These are phyloP conservation scores for Diutina siamensis DNA, from an alignment of 1,139 yeast genomes.

Conservation along the genomic window DNA sequence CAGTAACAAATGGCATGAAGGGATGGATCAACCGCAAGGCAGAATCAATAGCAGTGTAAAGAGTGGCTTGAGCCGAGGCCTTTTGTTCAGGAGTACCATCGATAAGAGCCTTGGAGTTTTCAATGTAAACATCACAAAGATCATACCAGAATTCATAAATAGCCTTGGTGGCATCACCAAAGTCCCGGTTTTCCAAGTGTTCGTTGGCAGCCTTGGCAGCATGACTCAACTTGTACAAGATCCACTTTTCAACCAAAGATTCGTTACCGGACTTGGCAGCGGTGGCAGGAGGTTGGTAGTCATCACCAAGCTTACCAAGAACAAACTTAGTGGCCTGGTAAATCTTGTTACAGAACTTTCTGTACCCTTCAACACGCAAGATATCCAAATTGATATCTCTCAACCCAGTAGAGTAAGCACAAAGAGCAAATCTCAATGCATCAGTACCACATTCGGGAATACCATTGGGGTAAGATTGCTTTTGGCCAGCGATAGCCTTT, in stretches of 20 bases:
- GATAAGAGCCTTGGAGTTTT: constrained; percentile 87
- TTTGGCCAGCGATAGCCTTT: constrained; percentile 84
- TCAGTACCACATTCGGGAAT: constrained; percentile 99
- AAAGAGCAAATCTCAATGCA: constrained; percentile 92
- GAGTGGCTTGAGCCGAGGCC: constrained; percentile 85
- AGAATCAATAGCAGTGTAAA: constrained; percentile 85
- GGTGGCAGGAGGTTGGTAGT: constrained; percentile 66
- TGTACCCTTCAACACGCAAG: constrained; percentile 95
- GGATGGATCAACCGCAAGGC: constrained; percentile 92
- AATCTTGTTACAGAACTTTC: constrained; percentile 98
- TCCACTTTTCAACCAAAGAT: constrained; percentile 94
- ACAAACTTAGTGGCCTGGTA: constrained; percentile 98
- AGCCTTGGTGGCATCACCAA: constrained; percentile 76
- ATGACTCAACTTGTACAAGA: constrained; percentile 69
- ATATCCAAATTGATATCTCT: constrained; percentile 95
- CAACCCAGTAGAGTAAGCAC: constrained; percentile 98
- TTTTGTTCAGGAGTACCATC: constrained; percentile 82
- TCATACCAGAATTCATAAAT: constrained; percentile 94
- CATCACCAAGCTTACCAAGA: constrained; percentile 82
- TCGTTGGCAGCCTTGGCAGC: constrained; percentile 58
- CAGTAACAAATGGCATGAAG: constrained; percentile 94
- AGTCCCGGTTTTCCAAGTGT: constrained; percentile 73
- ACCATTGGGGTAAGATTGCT: constrained; percentile 86
- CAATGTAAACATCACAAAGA: constrained; percentile 94
- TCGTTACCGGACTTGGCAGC: constrained; percentile 62